Conservation (phyloP, 495 filamentous ascomycete genomes). For the Trichocladium uniseriatum region DNA sequence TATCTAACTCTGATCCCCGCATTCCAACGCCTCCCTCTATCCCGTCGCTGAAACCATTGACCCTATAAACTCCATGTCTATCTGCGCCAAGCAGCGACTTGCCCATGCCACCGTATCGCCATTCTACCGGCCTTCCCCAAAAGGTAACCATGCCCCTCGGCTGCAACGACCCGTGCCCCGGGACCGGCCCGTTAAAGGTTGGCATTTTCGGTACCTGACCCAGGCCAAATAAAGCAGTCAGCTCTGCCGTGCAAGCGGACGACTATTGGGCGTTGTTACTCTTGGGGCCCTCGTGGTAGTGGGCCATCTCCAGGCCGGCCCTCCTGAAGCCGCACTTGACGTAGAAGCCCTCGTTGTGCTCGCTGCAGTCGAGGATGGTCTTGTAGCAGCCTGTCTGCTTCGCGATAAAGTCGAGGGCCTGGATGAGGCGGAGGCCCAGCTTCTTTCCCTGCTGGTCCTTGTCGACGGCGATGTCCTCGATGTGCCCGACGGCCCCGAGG, state of each 20-base stretch:
- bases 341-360: slow-evolving; percentile 93
- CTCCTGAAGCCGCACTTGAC: slow-evolving; percentile 95
- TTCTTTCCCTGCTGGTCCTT: slow-evolving; percentile 96
- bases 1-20: too few species aligned
- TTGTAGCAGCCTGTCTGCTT: slow-evolving; percentile 86
- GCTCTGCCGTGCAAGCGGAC: background rate
- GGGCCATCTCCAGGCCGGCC: slow-evolving; percentile 93
- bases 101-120: too few species aligned
- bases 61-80: too few species aligned
- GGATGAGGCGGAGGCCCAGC: slow-evolving; percentile 82
- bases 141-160: too few species aligned
- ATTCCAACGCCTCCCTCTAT: too few species aligned
- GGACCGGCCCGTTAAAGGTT: background rate
- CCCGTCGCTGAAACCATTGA: too few species aligned
- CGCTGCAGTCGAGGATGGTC: slow-evolving; percentile 53
- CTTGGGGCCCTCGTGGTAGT: slow-evolving; percentile 63
- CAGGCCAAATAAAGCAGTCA: background rate
- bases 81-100: too few species aligned
- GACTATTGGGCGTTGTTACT: slow-evolving; percentile 34
- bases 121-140: too few species aligned
- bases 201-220: background rate
- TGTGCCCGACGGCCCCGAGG: slow-evolving; percentile 78
- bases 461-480: slow-evolving; percentile 94
- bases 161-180: too few species aligned
- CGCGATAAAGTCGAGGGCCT: slow-evolving; percentile 84